Conservation (phyloP, 345 rosid genomes). For the Acer campestre region DNA sequence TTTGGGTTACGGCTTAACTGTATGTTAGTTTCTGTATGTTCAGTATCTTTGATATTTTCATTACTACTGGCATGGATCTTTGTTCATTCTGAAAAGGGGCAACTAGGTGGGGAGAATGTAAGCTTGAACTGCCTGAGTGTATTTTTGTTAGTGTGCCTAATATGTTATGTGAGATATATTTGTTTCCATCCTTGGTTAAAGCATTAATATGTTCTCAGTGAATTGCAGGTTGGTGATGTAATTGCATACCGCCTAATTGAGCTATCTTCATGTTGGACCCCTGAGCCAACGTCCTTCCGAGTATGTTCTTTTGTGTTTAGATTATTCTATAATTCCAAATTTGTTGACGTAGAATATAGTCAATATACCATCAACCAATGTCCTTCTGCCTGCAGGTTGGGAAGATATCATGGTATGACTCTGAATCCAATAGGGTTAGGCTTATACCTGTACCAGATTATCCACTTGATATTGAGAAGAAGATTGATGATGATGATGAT, state of each 20-base stretch:
- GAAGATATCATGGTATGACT: conserved; percentile 60
- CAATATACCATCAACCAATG: not conserved
- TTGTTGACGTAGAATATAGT: conserved; percentile 7
- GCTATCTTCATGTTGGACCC: conserved; percentile 90
- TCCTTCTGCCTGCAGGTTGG: conserved; percentile 68
- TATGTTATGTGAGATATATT: not conserved
- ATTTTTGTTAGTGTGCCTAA: not conserved
- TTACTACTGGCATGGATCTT: not conserved
- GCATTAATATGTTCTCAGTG: conserved; percentile 9
- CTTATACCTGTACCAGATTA: conserved; percentile 63
- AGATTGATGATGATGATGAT: conserved; percentile 47
- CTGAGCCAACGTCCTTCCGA: conserved; percentile 73
- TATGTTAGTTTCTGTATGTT: not conserved
- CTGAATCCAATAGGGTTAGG: conserved; percentile 50
- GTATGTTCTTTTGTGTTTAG: conserved; percentile 40
- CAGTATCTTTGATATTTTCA: not conserved
- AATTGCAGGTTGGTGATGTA: conserved; percentile 81
- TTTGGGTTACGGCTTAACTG: not conserved
- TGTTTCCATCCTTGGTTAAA: conserved; percentile 11
- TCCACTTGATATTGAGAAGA: conserved; percentile 52
- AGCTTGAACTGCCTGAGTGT: not conserved
- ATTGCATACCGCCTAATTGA: conserved; percentile 89
- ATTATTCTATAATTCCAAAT: conserved; percentile 14
- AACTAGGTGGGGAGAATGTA: not conserved
- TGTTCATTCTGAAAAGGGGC: not conserved